These are phyloP conservation scores for Thamnidium elegans DNA, from an alignment of 192 early-diverging fungal species.

Conservation along the genomic window DNA sequence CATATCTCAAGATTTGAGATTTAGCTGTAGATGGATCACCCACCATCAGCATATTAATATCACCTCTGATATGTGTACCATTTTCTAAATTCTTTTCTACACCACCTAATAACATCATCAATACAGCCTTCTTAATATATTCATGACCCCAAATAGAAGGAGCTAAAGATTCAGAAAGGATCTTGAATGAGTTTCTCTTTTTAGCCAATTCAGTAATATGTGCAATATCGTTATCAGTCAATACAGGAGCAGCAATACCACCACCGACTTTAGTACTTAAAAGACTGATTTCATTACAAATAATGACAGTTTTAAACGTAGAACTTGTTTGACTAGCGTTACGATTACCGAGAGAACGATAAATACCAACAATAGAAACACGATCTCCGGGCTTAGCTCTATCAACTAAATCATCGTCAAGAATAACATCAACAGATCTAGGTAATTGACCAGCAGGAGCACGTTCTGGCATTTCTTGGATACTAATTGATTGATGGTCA, in stretches of 20 bases:
- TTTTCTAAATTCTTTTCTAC: slow-evolving; percentile 91
- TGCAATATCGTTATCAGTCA: slow-evolving; percentile 84
- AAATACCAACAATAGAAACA: slow-evolving; percentile 90
- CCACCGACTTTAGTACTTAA: slow-evolving; percentile 70
- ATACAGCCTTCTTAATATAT: slow-evolving; percentile 91
- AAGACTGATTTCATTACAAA: slow-evolving; percentile 81
- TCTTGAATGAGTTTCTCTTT: slow-evolving; percentile 72
- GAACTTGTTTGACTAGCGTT: slow-evolving; percentile 74
- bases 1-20: slow-evolving; percentile 96
- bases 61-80: slow-evolving; percentile 94
- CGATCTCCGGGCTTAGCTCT: slow-evolving; percentile 95
- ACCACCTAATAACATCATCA: slow-evolving; percentile 89
- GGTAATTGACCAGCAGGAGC: slow-evolving; percentile 93
- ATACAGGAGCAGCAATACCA: slow-evolving; percentile 63
- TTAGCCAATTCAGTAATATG: slow-evolving; percentile 78
- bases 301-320: slow-evolving; percentile 86
- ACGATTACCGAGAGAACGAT: slow-evolving; percentile 80
- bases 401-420: slow-evolving; percentile 97
- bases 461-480: slow-evolving; percentile 99
- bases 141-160: slow-evolving; percentile 89
- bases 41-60: slow-evolving; percentile 98
- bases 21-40: slow-evolving; percentile 99
- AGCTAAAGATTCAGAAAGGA: slow-evolving; percentile 83
- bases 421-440: slow-evolving; percentile 88
- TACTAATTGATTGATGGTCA: slow-evolving; percentile 88